phyloP scores from a whole-genome alignment of 2,329 filamentous ascomycete species.

The Aureobasidium sp. region DNA sequence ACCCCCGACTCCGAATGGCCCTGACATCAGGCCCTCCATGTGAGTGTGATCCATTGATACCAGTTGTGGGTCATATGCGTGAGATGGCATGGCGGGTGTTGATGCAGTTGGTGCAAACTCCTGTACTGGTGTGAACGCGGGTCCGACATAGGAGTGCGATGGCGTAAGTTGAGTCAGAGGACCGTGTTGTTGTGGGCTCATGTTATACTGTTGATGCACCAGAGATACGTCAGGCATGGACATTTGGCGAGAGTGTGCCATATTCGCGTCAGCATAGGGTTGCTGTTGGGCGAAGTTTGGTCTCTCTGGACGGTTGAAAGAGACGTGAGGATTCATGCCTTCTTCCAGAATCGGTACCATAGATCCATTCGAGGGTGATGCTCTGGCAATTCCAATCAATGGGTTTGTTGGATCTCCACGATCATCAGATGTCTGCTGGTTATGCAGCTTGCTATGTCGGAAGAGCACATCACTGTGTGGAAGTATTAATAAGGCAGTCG shows the following conservation, averaged over 20 bases:
- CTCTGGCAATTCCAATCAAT: neutral
- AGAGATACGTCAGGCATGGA: conserved; percentile 13
- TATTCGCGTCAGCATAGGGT: neutral
- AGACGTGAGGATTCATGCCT: neutral
- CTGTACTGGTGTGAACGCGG: neutral
- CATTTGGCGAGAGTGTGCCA: conserved; percentile 15
- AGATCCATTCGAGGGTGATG: conserved; percentile 3
- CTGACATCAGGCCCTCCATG: neutral
- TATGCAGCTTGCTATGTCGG: conserved; percentile 44
- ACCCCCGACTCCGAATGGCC: conserved; percentile 8
- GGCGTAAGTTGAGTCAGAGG: neutral
- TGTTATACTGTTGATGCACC: neutral
- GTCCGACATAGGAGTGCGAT: neutral
- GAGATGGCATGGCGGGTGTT: neutral
- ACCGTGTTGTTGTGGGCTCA: neutral
- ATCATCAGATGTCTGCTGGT: conserved; percentile 21
- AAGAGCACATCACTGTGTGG: conserved; percentile 39
- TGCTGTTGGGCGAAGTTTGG: neutral
- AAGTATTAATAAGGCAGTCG: conserved; percentile 14
- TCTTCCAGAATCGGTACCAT: neutral
- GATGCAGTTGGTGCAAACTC: neutral
- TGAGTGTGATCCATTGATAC: conserved; percentile 3
- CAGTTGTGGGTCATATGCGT: conserved; percentile 8
- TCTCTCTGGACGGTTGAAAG: neutral
- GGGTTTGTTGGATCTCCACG: conserved; percentile 20